Evolutionary conservation across 2,329 filamentous ascomycete species (phyloP), one percentile per base, ranked within the genome.

Genomic region (Capronia coronata): DNA sequence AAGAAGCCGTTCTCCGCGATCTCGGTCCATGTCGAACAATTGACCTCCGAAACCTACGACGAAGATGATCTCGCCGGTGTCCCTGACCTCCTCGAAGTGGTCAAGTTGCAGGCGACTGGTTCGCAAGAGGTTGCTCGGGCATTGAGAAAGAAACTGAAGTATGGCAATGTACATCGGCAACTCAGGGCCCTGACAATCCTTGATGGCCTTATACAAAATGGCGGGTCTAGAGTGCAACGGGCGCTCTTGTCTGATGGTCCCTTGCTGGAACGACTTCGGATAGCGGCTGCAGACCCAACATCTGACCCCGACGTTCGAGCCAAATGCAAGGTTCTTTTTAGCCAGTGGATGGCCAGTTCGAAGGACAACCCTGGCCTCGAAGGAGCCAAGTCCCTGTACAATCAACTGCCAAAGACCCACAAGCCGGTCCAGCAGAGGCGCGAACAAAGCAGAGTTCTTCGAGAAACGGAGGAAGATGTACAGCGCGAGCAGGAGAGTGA

Each of bases 101-200:
- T 98, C 65, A 85, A 86, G 58, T 81, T 98, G 51, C 93, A 98
- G 69, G 77, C 79, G 21, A 86, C 86, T 5, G 93, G 93, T 0
- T 88, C 93, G 1, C 79, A 81, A 10, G 93, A 98, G 73, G 90
- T 90, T 51, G 88, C 91, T 46, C 82, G 93, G 64, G 90, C 93
- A 41, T 79, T 98, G 61, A 82, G 93, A 53, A 98, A 98, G 79
- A 97, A 97, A 74, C 80, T 98, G 77, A 98, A 98, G 73, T 97
- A 98, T 69, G 93, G 93, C 61, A 94, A 82, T 63, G 77, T 87
- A n/a, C 91, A 97, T 68, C 84, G 89, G 43, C 93, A 98, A 68
- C 76, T 97, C 27, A 82, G 93, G 52, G 86, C 93, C 29, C 78
- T 98, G 18, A 84, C 86, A 9, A 83, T 98, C 43, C 78, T 98